phyloP scores from a whole-genome alignment of 441 rosid genomes.

The Gossypium schwendimanii region DNA sequence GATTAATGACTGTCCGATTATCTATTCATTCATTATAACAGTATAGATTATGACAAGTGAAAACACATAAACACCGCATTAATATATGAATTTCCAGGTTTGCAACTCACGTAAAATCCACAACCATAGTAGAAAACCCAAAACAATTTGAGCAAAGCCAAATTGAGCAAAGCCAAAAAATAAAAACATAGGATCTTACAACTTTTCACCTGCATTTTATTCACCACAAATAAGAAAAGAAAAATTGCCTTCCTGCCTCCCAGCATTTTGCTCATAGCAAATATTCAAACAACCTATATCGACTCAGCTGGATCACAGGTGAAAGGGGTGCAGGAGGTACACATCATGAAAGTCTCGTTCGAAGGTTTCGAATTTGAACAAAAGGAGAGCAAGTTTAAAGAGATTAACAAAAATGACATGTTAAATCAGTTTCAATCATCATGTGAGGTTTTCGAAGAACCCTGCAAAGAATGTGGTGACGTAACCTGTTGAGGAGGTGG shows the following conservation, averaged over 20 bases:
- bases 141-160: not conserved
- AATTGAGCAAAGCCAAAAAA: slow-evolving; percentile 7
- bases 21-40: no score
- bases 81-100: not conserved
- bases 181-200: slow-evolving; percentile 14
- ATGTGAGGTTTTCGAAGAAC: slow-evolving; percentile 34
- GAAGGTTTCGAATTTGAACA: slow-evolving; percentile 6
- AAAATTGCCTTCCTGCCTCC: slow-evolving; percentile 32
- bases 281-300: slow-evolving; percentile 22
- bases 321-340: slow-evolving; percentile 25
- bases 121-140: not conserved
- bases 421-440: slow-evolving; percentile 25
- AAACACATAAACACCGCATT: no score
- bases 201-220: slow-evolving; percentile 45
- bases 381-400: slow-evolving; percentile 2
- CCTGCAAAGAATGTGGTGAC: slow-evolving; percentile 29
- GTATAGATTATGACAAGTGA: no score
- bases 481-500: slow-evolving; percentile 18
- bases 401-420: slow-evolving; percentile 9
- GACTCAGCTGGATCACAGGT: slow-evolving; percentile 27
- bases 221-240: slow-evolving; percentile 33
- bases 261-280: slow-evolving; percentile 11
- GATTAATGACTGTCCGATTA: no score
- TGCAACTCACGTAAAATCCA: not conserved
- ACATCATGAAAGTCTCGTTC: slow-evolving; percentile 19